Evolutionary conservation across 1,139 yeast species (phyloP), one percentile per base, ranked within the genome.

Genomic region (Candida sp.): DNA sequence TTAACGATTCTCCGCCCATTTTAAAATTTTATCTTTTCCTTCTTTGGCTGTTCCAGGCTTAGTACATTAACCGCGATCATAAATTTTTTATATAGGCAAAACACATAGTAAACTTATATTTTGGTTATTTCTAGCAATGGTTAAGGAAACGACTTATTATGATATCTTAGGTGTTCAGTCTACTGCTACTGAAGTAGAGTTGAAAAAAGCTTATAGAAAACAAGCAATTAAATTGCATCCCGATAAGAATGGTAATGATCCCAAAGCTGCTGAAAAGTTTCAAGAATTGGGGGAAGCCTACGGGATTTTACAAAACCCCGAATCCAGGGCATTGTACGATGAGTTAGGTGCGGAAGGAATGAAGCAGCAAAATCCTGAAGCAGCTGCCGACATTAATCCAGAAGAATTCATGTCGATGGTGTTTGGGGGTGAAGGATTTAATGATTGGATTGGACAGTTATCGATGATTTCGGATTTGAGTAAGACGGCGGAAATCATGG

Each of bases 181-280:
- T 40, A 77, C 77, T 42, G 97, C 97, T 34, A 72, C 81, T 25
- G 97, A 87, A 41, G 68, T 77, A 33, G 96, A 91, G 66, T 82
- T 93, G 68, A 93, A 91, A 68, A 93, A 93, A 68, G 97, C 97
- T 4, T 93, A 93, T 75, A 81, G 98, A 72, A 82, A 87, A 57
- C 81, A 86, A 47, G 99, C 99, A 19, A 79, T 93, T 58, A 90
- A 86, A 61, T 85, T 82, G 68, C 99, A 93, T 65, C 99, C 99
- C 41, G 99, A 93, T 68, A 93, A 93, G 75, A 73, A 73, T 60
- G 97, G 96, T 9, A 72, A 74, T 47, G 69, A 65, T 45, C 87
- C 90, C 40, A 93, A 85, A 53, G 98, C 97, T 37, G 95, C 97
- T 38, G 97, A 88, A 58, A 90, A 88, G 70, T 91, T 91, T 70